Base-by-base conservation (phyloP, 805 yeast genomes). In the Wickerhamomyces mucosus region DNA sequence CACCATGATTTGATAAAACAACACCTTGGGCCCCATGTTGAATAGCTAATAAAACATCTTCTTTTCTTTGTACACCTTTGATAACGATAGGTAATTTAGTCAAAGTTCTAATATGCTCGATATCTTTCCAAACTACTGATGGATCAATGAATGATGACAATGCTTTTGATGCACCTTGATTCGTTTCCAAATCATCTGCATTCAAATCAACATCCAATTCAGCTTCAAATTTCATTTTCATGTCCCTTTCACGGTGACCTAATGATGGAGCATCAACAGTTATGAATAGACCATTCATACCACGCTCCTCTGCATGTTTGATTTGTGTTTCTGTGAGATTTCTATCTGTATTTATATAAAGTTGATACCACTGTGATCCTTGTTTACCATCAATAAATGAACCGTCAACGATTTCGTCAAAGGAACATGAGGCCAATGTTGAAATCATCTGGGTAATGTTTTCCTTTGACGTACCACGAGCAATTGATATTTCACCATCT, bases 181-280 rank as follows among this genome's bases (percentile, higher is more conserved):
- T 53, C 29, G 82, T 63, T 46, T 79, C 85, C 16, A 58, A 63
- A 18, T 53, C 63, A 24, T 59, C 65, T 2, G 66, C 64, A 5
- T 62, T 67, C 12, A 67, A 65, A 46, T 68, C 67, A 31, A 66
- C 70, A 51, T 64, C 65, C 11, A 69, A 55, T 24, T 62, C 66
- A 23, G 61, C 70, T 14, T 61, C 55, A 39, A 69, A 69, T 50
- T 80, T 79, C 34, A 74, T 56, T 39, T 84, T 70, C 73, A 73
- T 71, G 49, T 85, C 95, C 55, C 84, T 86, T 55, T 88, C 96
- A 45, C 96, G 73, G 40, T 92, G 73, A 11, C 96, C 96, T 26
- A 86, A 64, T 39, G 81, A 79, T 6, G 96, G 96, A 1, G 96
- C 95, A 62, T 86, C 96, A 7, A 84, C 95, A 1, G 96, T 86